Evolutionary conservation across 2,329 filamentous ascomycete species (phyloP).

Genomic region (Colletotrichum falcatum): DNA sequence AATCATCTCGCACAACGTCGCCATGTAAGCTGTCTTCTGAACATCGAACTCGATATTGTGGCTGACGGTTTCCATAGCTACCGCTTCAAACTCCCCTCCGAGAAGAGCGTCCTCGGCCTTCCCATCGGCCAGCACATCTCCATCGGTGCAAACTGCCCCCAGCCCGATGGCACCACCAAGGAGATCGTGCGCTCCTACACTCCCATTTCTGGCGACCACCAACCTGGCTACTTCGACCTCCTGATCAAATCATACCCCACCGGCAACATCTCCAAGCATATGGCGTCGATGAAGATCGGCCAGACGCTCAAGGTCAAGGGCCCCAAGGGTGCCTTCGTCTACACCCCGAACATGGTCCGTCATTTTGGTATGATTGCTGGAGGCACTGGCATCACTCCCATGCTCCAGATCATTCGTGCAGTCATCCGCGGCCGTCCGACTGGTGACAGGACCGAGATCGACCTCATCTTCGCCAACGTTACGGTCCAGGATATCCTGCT

Average conservation of each 20-base stretch:
- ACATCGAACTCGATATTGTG: slow-evolving; percentile 15
- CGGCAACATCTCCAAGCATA: slow-evolving; percentile 95
- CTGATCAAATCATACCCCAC: slow-evolving; percentile 98
- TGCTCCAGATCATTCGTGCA: slow-evolving; percentile 95
- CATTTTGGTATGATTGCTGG: slow-evolving; percentile 99
- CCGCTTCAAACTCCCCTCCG: slow-evolving; percentile 86
- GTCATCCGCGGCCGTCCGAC: slow-evolving; percentile 83
- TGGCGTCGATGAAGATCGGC: slow-evolving; percentile 85
- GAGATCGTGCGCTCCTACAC: slow-evolving; percentile 94
- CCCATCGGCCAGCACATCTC: slow-evolving; percentile 99
- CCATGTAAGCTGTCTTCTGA: slow-evolving; percentile 74
- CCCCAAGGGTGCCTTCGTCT: slow-evolving; percentile 98
- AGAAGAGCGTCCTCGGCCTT: slow-evolving; percentile 87
- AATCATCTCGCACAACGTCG: slow-evolving; percentile 96
- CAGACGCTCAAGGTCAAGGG: slow-evolving; percentile 91
- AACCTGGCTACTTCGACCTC: slow-evolving; percentile 93
- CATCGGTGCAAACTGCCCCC: slow-evolving; percentile 80
- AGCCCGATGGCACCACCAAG: slow-evolving; percentile 78
- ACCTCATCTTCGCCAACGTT: slow-evolving; percentile 97
- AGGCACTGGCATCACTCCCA: slow-evolving; percentile 97
- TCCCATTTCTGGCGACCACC: slow-evolving; percentile 88
- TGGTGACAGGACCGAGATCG: slow-evolving; percentile 88
- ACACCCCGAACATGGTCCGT: slow-evolving; percentile 95
- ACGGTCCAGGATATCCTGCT: slow-evolving; percentile 92
- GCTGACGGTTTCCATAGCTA: slow-evolving; percentile 68